Conservation (phyloP, 179 eudicot species). For the Silene vulgaris region DNA sequence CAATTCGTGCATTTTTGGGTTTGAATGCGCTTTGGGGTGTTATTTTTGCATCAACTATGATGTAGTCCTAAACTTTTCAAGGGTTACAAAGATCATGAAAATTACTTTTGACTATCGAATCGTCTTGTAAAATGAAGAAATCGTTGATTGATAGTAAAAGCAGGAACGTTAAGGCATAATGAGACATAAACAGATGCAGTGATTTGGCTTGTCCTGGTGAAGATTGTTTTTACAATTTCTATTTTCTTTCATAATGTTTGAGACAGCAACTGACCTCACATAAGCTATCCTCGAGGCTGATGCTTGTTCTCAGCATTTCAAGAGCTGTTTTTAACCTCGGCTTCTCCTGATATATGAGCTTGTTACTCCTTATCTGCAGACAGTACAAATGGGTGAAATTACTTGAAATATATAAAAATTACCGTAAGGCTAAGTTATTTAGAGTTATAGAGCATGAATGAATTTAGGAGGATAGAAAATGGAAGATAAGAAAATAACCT, state of each 20-base stretch:
- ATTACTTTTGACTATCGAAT: too few relatives aligned
- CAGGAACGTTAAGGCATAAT: too few relatives aligned
- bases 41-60: too few relatives aligned
- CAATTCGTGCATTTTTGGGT: too few relatives aligned
- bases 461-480: neutral
- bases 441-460: neutral
- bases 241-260: neutral
- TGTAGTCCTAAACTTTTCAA: too few relatives aligned
- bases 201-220: neutral
- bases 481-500: conserved; percentile 34
- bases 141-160: too few relatives aligned
- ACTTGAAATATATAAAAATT: neutral
- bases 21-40: too few relatives aligned
- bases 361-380: conserved; percentile 71
- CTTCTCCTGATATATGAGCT: conserved; percentile 75
- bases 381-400: neutral
- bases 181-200: neutral
- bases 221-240: neutral
- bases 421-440: too few relatives aligned
- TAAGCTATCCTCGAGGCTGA: conserved; percentile 70
- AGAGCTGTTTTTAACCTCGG: conserved; percentile 91
- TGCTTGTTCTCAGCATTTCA: conserved; percentile 94
- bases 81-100: too few relatives aligned
- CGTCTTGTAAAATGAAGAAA: too few relatives aligned
- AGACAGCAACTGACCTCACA: conserved; percentile 48